These are phyloP conservation scores for Beauveria varroae DNA, from an alignment of 2,329 filamentous ascomycete species.

Conservation along the genomic window DNA sequence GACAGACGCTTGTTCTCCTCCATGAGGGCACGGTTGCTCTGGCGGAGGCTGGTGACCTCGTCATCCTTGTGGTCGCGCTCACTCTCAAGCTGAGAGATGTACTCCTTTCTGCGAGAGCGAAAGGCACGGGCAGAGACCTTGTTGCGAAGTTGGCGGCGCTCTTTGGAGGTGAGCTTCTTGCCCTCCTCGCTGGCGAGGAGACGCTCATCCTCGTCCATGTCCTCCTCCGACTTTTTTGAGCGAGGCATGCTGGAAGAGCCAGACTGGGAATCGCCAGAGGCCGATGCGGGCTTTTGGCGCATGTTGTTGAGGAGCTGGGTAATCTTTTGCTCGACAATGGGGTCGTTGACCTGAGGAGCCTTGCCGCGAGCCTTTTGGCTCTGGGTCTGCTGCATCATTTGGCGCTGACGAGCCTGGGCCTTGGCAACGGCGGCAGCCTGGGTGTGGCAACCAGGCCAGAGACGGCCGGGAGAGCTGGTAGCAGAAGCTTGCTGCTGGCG, in stretches of 20 bases:
- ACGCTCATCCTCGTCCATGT: constrained; percentile 97
- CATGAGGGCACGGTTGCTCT: constrained; percentile 71
- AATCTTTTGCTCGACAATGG: constrained; percentile 84
- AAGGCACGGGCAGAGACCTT: constrained; percentile 98
- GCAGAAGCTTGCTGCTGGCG: constrained; percentile 31
- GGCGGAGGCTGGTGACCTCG: constrained; percentile 73
- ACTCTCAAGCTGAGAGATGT: constrained; percentile 87
- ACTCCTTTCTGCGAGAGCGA: constrained; percentile 97
- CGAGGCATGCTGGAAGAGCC: constrained; percentile 62
- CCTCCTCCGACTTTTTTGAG: constrained; percentile 87
- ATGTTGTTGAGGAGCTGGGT: constrained; percentile 88
- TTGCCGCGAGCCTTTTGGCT: constrained; percentile 39
- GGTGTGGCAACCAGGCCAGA: constrained; percentile 92
- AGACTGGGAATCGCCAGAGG: constrained; percentile 36
- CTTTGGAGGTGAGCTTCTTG: constrained; percentile 98
- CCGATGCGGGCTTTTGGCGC: constrained; percentile 60
- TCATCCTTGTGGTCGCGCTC: constrained; percentile 79
- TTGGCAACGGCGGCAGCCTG: constrained; percentile 69
- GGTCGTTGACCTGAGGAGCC: constrained; percentile 50
- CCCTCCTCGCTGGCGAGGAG: constrained; percentile 93
- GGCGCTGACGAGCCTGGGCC: constrained; percentile 61
- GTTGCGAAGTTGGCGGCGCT: constrained; percentile 93
- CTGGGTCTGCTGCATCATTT: constrained; percentile 42
- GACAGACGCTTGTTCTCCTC: constrained; percentile 80
- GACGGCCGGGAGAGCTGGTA: constrained; percentile 52